Conservation (phyloP, 192 early-diverging fungal species). For the Endogone sp. region DNA sequence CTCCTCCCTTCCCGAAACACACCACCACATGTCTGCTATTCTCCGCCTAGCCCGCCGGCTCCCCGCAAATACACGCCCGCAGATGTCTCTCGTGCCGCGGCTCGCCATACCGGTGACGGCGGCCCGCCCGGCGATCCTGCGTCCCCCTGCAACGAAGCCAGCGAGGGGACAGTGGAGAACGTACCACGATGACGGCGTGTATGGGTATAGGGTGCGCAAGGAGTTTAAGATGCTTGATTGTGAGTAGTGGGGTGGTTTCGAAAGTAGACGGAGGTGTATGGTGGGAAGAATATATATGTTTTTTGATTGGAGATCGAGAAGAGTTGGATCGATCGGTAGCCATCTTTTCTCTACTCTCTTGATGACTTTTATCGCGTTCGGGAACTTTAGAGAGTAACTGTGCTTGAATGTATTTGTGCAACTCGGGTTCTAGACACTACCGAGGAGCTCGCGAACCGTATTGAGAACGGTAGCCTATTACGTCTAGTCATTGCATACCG, state of each 20-base stretch:
- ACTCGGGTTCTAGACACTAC: conserved; percentile 71
- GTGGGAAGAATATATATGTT: no score
- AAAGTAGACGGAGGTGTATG: background rate
- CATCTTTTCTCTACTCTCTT: no score
- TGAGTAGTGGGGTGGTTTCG: conserved; percentile 38
- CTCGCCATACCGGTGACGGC: background rate
- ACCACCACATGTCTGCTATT: background rate
- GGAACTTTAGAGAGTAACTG: background rate
- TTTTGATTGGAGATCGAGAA: no score
- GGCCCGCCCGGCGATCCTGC: background rate
- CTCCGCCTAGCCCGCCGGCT: background rate
- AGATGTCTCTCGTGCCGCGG: background rate
- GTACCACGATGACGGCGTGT: conserved; percentile 81
- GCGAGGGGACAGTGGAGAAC: background rate
- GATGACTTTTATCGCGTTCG: conserved; percentile 6
- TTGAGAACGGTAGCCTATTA: conserved; percentile 77
- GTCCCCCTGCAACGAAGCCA: background rate
- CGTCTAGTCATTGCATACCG: conserved; percentile 80
- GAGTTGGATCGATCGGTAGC: background rate
- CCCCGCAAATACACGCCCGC: background rate
- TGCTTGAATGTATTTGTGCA: background rate
- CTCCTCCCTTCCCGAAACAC: no score
- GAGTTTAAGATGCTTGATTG: conserved; percentile 71
- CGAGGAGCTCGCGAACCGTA: conserved; percentile 80
- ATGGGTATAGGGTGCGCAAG: conserved; percentile 84